phyloP scores from a whole-genome alignment of 2,329 filamentous ascomycete genomes.

The Coniochaeta ligniaria region DNA sequence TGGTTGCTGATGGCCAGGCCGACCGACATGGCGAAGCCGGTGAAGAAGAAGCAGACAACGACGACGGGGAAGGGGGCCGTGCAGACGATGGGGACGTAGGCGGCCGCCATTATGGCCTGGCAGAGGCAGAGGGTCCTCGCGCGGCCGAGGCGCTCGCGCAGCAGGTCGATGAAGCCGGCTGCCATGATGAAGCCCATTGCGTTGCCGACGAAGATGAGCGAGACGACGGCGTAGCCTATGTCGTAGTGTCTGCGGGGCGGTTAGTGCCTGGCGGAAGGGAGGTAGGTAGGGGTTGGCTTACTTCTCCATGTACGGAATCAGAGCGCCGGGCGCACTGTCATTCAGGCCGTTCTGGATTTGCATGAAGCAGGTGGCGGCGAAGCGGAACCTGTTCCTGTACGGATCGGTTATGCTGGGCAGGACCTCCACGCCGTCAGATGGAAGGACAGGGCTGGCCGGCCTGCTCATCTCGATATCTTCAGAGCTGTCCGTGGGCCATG shows the following conservation, averaged over 20 bases:
- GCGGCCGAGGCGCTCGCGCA: constrained; percentile 57
- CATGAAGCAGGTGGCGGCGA: constrained; percentile 56
- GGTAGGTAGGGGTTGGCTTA: constrained; percentile 23
- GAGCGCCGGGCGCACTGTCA: constrained; percentile 67
- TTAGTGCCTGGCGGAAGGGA: background rate
- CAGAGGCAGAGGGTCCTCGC: constrained; percentile 55
- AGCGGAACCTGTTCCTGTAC: constrained; percentile 63
- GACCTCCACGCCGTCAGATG: constrained; percentile 31
- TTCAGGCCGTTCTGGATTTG: constrained; percentile 65
- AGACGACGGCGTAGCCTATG: constrained; percentile 73
- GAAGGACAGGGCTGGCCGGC: constrained; percentile 33
- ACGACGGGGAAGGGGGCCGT: constrained; percentile 65
- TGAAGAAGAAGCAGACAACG: constrained; percentile 60
- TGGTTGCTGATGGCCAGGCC: constrained; percentile 52
- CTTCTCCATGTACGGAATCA: constrained; percentile 75
- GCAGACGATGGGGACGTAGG: constrained; percentile 58
- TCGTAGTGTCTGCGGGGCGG: constrained; percentile 46
- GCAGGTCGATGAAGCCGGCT: constrained; percentile 59
- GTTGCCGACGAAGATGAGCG: constrained; percentile 74
- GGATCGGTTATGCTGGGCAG: constrained; percentile 52
- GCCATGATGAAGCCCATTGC: constrained; percentile 70
- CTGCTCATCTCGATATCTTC: constrained; percentile 45
- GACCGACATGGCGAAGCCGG: constrained; percentile 52
- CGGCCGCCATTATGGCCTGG: constrained; percentile 48
- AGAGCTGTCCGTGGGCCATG: constrained; percentile 9